Evolutionary conservation across 1,139 yeast genomes (phyloP).

Genomic region (Taphrina betulina): DNA sequence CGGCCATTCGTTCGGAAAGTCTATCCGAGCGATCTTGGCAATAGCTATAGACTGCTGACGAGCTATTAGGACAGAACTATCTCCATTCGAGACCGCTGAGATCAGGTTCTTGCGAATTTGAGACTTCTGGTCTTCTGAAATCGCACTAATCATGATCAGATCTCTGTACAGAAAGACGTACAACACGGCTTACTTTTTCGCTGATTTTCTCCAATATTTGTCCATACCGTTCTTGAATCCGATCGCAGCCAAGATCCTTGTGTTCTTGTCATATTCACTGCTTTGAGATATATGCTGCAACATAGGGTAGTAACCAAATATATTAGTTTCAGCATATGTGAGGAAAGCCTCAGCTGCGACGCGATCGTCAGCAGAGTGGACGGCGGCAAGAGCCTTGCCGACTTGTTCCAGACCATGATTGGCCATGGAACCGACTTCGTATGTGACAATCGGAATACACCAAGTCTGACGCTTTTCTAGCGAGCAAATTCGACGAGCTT

Average conservation of each 20-base stretch:
- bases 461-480: too few species aligned
- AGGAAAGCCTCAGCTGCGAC: conserved; percentile 12
- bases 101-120: conserved; percentile 64
- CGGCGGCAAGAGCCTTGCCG: too few species aligned
- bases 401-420: too few species aligned
- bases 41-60: conserved; percentile 81
- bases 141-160: not conserved
- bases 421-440: too few species aligned
- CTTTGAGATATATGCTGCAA: conserved; percentile 64
- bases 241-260: conserved; percentile 83
- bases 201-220: conserved; percentile 73
- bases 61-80: conserved; percentile 66
- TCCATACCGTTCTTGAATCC: conserved; percentile 86
- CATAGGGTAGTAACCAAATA: conserved; percentile 49
- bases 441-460: too few species aligned
- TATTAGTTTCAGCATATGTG: conserved; percentile 6
- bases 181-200: conserved; percentile 47
- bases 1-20: conserved; percentile 89
- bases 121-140: too few species aligned
- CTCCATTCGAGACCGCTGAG: too few species aligned
- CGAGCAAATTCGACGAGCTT: too few species aligned
- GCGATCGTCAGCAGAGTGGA: too few species aligned
- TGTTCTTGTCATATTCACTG: conserved; percentile 54
- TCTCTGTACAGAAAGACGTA: too few species aligned
- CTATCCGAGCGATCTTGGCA: conserved; percentile 73